Base-by-base conservation (phyloP, 441 rosid genomes). In the Erodium trifolium region DNA sequence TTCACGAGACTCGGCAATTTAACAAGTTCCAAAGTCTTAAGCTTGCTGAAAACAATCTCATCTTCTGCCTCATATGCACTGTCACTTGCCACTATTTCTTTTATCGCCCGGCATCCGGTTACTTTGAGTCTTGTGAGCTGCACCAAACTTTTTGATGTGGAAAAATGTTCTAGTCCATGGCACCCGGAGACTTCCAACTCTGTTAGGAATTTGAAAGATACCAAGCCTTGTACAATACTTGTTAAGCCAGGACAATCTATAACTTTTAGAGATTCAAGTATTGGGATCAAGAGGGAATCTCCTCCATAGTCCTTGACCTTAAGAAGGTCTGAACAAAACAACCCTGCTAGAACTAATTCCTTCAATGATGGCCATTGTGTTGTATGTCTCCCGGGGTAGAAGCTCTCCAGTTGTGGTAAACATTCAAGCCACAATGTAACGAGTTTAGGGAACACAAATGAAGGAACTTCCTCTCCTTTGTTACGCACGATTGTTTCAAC, bases 381-480 rank as follows among this genome's bases (percentile, higher is more conserved):
- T 19, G 65, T 23, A 62, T 70, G 74, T 0, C 1, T 13, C 23
- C 57, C 27, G 3, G 67, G 65, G 16, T 35, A 76, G 51, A 69
- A 69, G 12, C 47, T 43, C 62, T 14, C 43, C 13, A 76, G 60
- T 4, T 71, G 0, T 9, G 62, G 41, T 18, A 75, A n/a, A 7
- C 5, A 0, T n/a, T 2, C n/a, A 47, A 74, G 71, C 8, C 0
- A 0, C 10, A 66, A 35, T 5, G 0, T 0, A 0, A 69, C 62
- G 2, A 77, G 0, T 2, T 17, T 29, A 0, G 73, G 77, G 63
- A 80, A 80, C 9, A 35, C 23, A 62, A 82, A 78, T 12, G 2
- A 10, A 11, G 51, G 29, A 29, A 2, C 34, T 31, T 31, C 34
- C 34, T 31, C 34, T 3, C n/a, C n/a, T n/a, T n/a, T n/a, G n/a